A percentile compares a stretch with the other conserved stretches of the same genome.
These are phyloP conservation scores for Geotrichum fermentans DNA, from an alignment of 1,139 yeast genomes.

Conservation along the genomic window DNA sequence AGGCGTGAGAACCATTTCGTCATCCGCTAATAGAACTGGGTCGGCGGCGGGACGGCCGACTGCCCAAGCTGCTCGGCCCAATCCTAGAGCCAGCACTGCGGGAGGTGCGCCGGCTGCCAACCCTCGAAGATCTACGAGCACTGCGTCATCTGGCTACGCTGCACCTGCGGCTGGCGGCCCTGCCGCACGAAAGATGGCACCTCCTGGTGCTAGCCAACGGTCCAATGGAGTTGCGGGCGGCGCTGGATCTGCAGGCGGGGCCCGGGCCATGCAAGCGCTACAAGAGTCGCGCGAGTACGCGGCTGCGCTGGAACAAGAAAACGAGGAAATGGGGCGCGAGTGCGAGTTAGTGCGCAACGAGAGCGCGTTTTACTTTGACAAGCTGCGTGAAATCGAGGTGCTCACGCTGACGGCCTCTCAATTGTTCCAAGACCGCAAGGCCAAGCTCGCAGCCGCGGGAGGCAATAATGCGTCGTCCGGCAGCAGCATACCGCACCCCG, in stretches of 20 bases:
- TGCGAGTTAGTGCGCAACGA: constrained; percentile 47
- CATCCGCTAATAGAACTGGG: constrained; percentile 8
- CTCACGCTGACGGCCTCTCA: constrained; percentile 64
- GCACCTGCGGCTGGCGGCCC: constrained; percentile 21
- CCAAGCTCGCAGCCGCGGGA: constrained; percentile 21
- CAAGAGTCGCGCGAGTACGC: constrained; percentile 26
- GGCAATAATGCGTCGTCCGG: not conserved
- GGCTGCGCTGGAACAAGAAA: constrained; percentile 42
- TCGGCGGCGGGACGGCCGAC: constrained; percentile 21
- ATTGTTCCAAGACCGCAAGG: constrained; percentile 40
- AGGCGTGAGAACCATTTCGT: constrained; percentile 5
- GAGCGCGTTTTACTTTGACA: constrained; percentile 84
- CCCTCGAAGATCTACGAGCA: constrained; percentile 7
- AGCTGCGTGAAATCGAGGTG: constrained; percentile 82
- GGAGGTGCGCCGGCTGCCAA: constrained; percentile 8
- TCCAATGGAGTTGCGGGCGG: constrained; percentile 22
- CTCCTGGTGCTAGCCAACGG: constrained; percentile 25
- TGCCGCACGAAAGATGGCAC: constrained; percentile 18
- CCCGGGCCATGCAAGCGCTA: constrained; percentile 16
- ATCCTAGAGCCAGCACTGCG: constrained; percentile 1
- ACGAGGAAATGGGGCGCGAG: constrained; percentile 49
- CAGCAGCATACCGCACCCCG: no score
- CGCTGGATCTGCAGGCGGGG: constrained; percentile 12
- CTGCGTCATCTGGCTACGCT: constrained; percentile 16
- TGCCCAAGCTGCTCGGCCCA: constrained; percentile 12